Evolutionary conservation across 768 basidiomycete genomes (phyloP), one percentile per base, ranked within the genome.

Genomic region (Tylopilus felleus): DNA sequence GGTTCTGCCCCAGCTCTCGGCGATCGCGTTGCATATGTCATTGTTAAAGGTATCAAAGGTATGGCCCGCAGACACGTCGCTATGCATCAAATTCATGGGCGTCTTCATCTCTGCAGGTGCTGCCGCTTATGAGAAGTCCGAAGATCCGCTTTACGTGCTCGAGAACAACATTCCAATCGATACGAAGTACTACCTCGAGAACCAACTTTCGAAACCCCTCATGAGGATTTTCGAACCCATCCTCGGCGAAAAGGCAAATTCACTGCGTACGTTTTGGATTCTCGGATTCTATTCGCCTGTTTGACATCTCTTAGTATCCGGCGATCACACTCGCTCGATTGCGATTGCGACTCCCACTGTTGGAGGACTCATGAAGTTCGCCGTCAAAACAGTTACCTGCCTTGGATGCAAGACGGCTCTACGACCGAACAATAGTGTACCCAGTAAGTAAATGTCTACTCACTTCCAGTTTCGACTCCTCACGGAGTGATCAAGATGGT

Each of bases 191-290:
- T 99, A 98, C 67, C 83, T 99, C 45, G 96, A 99, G 53, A 98
- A 98, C 64, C 97, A 99, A 67, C 82, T 99, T 0, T 92, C 94
- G 1, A 98, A 98, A 68, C 97, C 97, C 8, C 77, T 99, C 1
- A 82, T 98, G 85, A 81, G 97, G 56, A 99, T 99, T 59, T 98
- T 99, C 68, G 97, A 99, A 68, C 97, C 97, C 14, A 93, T 99
- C 63, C 73, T 98, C 13, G 96, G 96, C 1, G 94, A 95, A 38
- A 94, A 91, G 62, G 93, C 96, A 5, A 76, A 80, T 19, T 89
- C 88, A 7, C 71, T 99, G 21, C 73, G 94, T 95, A 61, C 64
- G 90, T 73, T 21, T 31, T 36, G 19, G 29, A 43, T 31, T 17
- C 33, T 19, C 55, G 40, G 22, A 21, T 31, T 36, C 40, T 14